A percentile compares a stretch with the other conserved stretches of the same genome.
phyloP scores from a whole-genome alignment of 2,329 filamentous ascomycete genomes.

The Chaetomiaceae sp. region DNA sequence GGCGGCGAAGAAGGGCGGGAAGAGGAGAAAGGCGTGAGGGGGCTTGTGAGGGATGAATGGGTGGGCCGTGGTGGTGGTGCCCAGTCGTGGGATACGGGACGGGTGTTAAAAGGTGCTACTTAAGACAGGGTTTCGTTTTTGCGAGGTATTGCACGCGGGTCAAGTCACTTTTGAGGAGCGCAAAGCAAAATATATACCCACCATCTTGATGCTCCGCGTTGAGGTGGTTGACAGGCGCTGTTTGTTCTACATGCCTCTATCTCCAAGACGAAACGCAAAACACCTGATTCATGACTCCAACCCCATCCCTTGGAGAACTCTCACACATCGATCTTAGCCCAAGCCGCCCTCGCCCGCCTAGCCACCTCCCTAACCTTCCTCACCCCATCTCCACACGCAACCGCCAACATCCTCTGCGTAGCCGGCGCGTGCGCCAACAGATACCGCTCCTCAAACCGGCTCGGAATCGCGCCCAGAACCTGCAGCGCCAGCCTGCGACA shows the following conservation, averaged over 20 bases:
- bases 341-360: conserved; percentile 44
- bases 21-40: conserved; percentile 42
- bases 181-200: neutral
- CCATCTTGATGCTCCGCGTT: no score
- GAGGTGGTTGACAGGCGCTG: no score
- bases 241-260: neutral
- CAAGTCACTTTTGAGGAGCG: no score
- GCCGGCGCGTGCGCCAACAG: conserved; percentile 41
- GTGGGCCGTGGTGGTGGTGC: neutral
- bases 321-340: conserved; percentile 37
- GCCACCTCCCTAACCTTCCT: conserved; percentile 49
- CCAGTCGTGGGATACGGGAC: neutral
- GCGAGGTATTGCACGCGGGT: no score
- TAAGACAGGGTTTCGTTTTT: no score
- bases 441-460: conserved; percentile 43
- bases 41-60: neutral
- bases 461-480: conserved; percentile 45
- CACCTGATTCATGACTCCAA: no score
- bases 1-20: conserved; percentile 37
- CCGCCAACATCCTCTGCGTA: conserved; percentile 44
- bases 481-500: conserved; percentile 45
- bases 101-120: neutral
- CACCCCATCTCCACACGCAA: conserved; percentile 50
- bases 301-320: no score
- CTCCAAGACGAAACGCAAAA: no score